Percentiles rank a stretch among this genome's conserved stretches.
Evolutionary conservation across 805 yeast species (phyloP).

Genomic region (Isabelozyma rhagii): DNA sequence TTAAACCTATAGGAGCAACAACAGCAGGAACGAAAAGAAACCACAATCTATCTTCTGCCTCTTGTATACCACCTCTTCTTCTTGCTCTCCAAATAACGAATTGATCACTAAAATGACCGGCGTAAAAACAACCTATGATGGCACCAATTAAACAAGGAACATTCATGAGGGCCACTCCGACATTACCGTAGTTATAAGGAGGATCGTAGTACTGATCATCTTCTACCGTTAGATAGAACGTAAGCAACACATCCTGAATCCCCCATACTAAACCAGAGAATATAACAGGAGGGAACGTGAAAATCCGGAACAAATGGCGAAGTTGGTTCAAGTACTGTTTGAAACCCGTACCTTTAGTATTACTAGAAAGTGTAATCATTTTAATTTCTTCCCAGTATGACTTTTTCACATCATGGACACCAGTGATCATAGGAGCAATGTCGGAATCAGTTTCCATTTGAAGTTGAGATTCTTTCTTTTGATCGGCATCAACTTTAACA

Average conservation of each 20-base stretch:
- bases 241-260: constrained; percentile 35
- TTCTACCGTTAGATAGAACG: constrained; percentile 37
- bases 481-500: background rate
- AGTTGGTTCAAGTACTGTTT: constrained; percentile 40
- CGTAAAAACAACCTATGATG: constrained; percentile 33
- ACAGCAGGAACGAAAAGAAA: constrained; percentile 33
- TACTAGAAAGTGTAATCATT: constrained; percentile 32
- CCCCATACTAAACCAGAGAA: constrained; percentile 40
- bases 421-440: constrained; percentile 11
- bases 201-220: constrained; percentile 33
- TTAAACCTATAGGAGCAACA: constrained; percentile 31
- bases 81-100: constrained; percentile 36
- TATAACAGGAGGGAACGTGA: constrained; percentile 34
- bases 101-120: constrained; percentile 32
- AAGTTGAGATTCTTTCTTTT: background rate
- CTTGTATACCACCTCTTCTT: constrained; percentile 32
- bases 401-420: constrained; percentile 22
- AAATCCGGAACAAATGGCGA: constrained; percentile 26
- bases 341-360: constrained; percentile 34
- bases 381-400: constrained; percentile 29
- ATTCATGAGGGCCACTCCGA: constrained; percentile 38
- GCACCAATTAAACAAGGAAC: constrained; percentile 40
- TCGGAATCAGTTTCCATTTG: background rate
- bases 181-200: constrained; percentile 31
- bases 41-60: constrained; percentile 36